Evolutionary conservation across 371 early-diverging fungal genomes (phyloP).

Genomic region (Nematocida sp.): DNA sequence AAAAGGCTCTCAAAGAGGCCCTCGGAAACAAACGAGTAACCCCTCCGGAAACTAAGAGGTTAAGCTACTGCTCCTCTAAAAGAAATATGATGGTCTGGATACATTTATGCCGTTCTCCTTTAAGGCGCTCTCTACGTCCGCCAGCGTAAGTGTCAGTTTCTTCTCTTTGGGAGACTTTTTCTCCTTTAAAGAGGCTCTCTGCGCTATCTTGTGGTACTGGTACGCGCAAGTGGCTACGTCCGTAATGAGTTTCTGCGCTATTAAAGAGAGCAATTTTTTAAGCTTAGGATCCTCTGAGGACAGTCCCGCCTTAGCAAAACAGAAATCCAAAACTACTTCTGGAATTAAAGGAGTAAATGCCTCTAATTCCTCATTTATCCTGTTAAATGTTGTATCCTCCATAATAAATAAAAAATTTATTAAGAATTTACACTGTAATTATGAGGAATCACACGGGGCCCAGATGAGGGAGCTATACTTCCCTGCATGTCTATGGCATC

Average conservation of each 20-base stretch:
- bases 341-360: slow-evolving; percentile 71
- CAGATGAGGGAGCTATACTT: slow-evolving; percentile 73
- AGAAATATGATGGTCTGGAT: slow-evolving; percentile 65
- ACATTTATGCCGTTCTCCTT: slow-evolving; percentile 66
- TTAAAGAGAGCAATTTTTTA: slow-evolving; percentile 65
- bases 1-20: background rate
- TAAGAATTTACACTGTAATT: background rate
- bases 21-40: background rate
- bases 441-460: slow-evolving; percentile 8
- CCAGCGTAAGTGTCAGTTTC: slow-evolving; percentile 64
- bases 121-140: slow-evolving; percentile 67
- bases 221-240: slow-evolving; percentile 64
- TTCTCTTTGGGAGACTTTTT: slow-evolving; percentile 67
- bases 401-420: slow-evolving; percentile 54
- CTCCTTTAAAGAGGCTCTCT: slow-evolving; percentile 67
- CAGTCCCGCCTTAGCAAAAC: slow-evolving; percentile 81
- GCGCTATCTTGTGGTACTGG: slow-evolving; percentile 67
- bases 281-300: slow-evolving; percentile 70
- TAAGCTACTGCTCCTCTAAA: slow-evolving; percentile 41
- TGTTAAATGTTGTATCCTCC: slow-evolving; percentile 64
- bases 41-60: no score
- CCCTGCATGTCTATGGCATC: slow-evolving; percentile 80
- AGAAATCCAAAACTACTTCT: slow-evolving; percentile 88
- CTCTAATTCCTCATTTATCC: slow-evolving; percentile 63
- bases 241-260: slow-evolving; percentile 67